Base-by-base conservation (phyloP, 1,284 basidiomycete genomes). In the Malassezia vespertilionis region DNA sequence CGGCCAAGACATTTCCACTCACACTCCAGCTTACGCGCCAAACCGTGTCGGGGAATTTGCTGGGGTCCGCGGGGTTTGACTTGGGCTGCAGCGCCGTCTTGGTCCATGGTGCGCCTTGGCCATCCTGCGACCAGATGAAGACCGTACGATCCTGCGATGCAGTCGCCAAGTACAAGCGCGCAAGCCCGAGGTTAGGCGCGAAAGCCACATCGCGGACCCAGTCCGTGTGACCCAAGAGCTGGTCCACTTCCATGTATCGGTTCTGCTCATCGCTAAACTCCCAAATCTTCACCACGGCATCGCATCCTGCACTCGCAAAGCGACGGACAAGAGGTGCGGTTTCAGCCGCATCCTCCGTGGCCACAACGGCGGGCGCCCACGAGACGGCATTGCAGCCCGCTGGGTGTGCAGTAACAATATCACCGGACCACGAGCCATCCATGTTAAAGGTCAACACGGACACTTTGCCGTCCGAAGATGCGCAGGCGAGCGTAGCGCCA, bases 131-230 rank as follows among this genome's bases (percentile, higher is more conserved):
- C 86, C 90, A 95, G 58, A 97, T 86, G 36, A 90, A 75, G 3
- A 96, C 91, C 0, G 86, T 90, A 63, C 76, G 61, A 53, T 82
- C 83, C 75, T 95, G 89, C 0, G 85, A 89, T 0, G 88, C 89
- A 2, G 87, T 89, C 9, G 91, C 91, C 54, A 97, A 86, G 74
- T 96, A 95, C 67, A 82, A 84, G 52, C 88, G 80, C 0, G 90
- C 86, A 14, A 97, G 78, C 0, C 91, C 91, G 58, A 96, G 88
- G 64, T 88, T 95, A 0, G 91, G 91, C 4, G 89, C 89, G 84
- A 90, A 96, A 0, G 90, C 86, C 18, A 96, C 90, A 68, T 97
- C 91, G 44, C 91, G 79, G 15, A 97, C 90, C 91, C 91, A 97
- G 73, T 97, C 90, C 1, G 82, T 80, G 72, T 97, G 91, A 17